Base-by-base conservation (phyloP, 768 basidiomycete genomes). In the Panellus pusillus region DNA sequence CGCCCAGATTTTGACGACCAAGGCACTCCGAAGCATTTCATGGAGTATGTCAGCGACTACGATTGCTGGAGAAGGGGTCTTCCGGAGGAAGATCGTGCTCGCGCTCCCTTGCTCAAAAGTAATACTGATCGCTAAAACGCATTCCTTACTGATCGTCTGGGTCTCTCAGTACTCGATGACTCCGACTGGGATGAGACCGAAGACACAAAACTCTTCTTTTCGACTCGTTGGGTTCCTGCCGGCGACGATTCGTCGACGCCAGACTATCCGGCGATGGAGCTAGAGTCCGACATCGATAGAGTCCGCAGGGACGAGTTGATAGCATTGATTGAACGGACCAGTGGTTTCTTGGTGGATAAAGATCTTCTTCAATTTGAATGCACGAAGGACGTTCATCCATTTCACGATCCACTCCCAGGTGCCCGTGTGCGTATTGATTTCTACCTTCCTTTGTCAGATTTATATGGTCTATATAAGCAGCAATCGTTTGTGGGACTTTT, bases 381-480 rank as follows among this genome's bases (percentile, higher is more conserved):
- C 39, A 29, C 40, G 28, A 49, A 49, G 47, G 37, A 41, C 29
- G 13, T 49, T 12, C 47, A 49, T 39, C 47, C 47, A 40, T 49
- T 49, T 19, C 47, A 37, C 6, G 47, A 49, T 49, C 47, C 47
- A 24, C 47, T 47, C 20, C n/a, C n/a, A n/a, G n/a, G n/a, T n/a
- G n/a, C n/a, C n/a, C n/a, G n/a, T n/a, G 47, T 47, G 17, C 4
- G 47, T 38, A 38, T 12, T 24, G 19, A 27, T 5, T 24, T 17
- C n/a, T n/a, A n/a, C n/a, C n/a, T 8, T 47, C 47, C 18, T 18
- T 47, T 37, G 14, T n/a, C n/a, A n/a, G n/a, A n/a, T n/a, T n/a
- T n/a, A n/a, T n/a, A n/a, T n/a, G n/a, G n/a, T n/a, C n/a, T n/a
- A n/a, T n/a, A n/a, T n/a, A n/a, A n/a, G n/a, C n/a, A n/a, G n/a